Evolutionary conservation across 306 rosid species (phyloP), one percentile per base, ranked within the genome.

Genomic region (Notholithocarpus densiflorus): DNA sequence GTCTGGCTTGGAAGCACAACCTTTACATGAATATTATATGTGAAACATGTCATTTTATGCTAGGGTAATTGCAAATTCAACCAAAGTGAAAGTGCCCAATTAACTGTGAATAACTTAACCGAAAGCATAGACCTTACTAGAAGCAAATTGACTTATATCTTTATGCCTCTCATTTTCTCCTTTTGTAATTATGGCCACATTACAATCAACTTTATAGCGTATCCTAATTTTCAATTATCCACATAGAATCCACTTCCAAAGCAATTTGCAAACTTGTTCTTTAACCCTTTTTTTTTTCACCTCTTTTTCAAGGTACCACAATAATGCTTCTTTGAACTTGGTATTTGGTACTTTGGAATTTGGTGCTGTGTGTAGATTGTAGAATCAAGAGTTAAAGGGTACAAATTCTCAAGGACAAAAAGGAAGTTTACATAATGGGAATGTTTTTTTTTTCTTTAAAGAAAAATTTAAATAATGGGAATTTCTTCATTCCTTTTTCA

Each of bases 251-350:
- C 71, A 68, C 70, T 59, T 75, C 26, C 71, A 51, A 20, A 14
- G 65, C 72, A 75, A 64, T 13, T 54, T 61, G 74, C 37, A 61
- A 54, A 37, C 18, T 71, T 24, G 55, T 61, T 70, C 68, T 34
- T 80, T 7, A 54, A 26, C 20, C 61, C 62, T 51, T 65, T 65
- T 37, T 48, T 48, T 20, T 74, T 17, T 34, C 69, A 34, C 14
- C 27, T 68, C 75, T 62, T 56, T 75, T 76, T 62, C 74, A 61
- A 71, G 60, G 69, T 66, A 59, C 55, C 64, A 81, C 40, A 60
- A 60, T 26, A 19, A 37, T 68, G 32, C 20, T 59, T 45, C 77
- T 62, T 74, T 57, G 73, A 51, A 75, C 52, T 24, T 52, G 10
- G 43, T 18, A 68, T 32, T 31, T 24, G 40, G 79, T 66, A 68